phyloP scores from a whole-genome alignment of 352 stramenopile species.

The Globisporangium uncinulatum region DNA sequence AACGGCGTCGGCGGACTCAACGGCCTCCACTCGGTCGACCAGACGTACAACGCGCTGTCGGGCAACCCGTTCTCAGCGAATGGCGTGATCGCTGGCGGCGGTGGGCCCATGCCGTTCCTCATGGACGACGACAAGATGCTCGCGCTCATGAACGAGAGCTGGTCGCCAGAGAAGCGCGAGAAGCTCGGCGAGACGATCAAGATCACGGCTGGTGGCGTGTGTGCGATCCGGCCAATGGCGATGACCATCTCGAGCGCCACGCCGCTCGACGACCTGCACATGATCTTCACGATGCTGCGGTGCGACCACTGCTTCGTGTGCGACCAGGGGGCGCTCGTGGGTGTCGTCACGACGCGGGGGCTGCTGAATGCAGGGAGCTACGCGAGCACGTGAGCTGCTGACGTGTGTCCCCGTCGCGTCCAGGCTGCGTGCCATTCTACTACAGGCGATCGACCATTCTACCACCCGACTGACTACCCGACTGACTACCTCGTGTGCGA shows the following conservation, averaged over 20 bases:
- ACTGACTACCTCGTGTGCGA: not conserved
- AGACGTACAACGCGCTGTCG: conserved; percentile 61
- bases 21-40: conserved; percentile 51
- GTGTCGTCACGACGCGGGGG: conserved; percentile 79
- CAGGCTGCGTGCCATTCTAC: not conserved
- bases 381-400: conserved; percentile 2
- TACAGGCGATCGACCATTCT: not conserved
- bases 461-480: too few species aligned
- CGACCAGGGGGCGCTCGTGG: conserved; percentile 72
- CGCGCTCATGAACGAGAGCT: conserved; percentile 62
- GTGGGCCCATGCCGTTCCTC: conserved; percentile 50
- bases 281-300: conserved; percentile 90
- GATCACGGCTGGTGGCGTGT: conserved; percentile 56
- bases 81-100: conserved; percentile 7
- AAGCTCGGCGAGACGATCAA: conserved; percentile 57
- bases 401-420: not conserved
- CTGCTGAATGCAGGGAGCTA: conserved; percentile 47
- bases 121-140: conserved; percentile 84
- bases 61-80: conserved; percentile 15
- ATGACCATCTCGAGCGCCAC: conserved; percentile 81
- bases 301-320: conserved; percentile 87
- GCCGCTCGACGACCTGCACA: conserved; percentile 80
- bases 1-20: conserved; percentile 58
- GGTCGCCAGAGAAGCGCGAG: conserved; percentile 51
- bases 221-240: conserved; percentile 66